Evolutionary conservation across 495 filamentous ascomycete genomes (phyloP).

Genomic region (Zalerion maritima): DNA sequence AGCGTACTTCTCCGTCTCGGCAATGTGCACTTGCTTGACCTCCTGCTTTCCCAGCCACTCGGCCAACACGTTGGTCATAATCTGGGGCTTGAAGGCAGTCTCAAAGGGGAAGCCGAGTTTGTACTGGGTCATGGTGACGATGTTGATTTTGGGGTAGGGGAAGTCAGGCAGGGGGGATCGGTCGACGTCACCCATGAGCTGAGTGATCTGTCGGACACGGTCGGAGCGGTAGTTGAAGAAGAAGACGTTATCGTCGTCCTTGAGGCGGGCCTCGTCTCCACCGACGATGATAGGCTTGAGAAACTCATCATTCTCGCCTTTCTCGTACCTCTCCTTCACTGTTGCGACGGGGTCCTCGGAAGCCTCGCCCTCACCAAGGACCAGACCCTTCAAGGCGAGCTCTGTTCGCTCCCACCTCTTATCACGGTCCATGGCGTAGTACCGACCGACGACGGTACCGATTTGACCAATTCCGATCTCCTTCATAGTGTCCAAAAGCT

Average conservation of each 20-base stretch:
- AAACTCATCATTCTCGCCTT: constrained; percentile 91
- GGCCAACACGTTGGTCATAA: constrained; percentile 91
- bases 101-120: constrained; percentile 89
- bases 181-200: constrained; percentile 83
- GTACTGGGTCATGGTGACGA: constrained; percentile 99
- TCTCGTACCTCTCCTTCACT: constrained; percentile 73
- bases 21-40: constrained; percentile 84
- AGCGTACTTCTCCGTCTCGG: constrained; percentile 98
- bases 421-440: constrained; percentile 98
- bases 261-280: constrained; percentile 67
- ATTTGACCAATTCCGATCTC: constrained; percentile 78
- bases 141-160: constrained; percentile 80
- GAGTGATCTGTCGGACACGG: constrained; percentile 91
- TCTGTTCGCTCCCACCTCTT: constrained; percentile 97
- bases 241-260: constrained; percentile 89
- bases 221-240: constrained; percentile 99
- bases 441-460: constrained; percentile 88
- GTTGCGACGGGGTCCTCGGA: constrained; percentile 73
- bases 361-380: constrained; percentile 73
- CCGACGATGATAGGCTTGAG: constrained; percentile 92
- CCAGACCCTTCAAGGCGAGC: constrained; percentile 72
- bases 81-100: constrained; percentile 85
- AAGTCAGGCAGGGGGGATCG: constrained; percentile 81
- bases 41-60: constrained; percentile 85
- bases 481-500: constrained; percentile 59